Percentiles rank a stretch among this genome's conserved stretches.
These are phyloP conservation scores for Lagenaria siceraria DNA, from an alignment of 306 rosid species.

Conservation along the genomic window DNA sequence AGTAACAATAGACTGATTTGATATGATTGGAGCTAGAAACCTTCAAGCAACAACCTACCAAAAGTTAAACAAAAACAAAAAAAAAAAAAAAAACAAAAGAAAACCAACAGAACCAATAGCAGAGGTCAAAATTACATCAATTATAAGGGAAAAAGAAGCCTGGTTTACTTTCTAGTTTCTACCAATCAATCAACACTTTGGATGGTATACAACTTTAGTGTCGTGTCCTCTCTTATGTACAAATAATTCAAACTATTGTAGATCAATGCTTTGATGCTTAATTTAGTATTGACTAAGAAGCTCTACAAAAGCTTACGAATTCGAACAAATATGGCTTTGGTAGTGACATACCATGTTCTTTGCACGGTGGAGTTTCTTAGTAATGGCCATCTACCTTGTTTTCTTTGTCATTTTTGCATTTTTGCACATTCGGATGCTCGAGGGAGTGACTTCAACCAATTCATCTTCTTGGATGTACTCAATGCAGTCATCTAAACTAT, in stretches of 20 bases:
- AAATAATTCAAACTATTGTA: neutral
- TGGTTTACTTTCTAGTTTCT: neutral
- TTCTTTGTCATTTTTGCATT: conserved; percentile 72
- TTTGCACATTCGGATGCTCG: conserved; percentile 76
- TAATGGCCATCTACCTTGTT: conserved; percentile 22
- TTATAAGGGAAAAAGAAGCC: neutral
- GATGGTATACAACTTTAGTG: neutral
- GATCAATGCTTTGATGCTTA: neutral
- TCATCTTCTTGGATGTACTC: conserved; percentile 99
- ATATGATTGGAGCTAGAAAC: neutral
- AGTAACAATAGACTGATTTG: neutral
- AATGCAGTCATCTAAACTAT: conserved; percentile 91
- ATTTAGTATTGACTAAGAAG: conserved; percentile 1
- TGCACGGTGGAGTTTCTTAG: neutral
- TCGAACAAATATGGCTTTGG: neutral
- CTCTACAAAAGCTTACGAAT: neutral
- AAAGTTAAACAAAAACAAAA: neutral
- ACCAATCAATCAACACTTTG: neutral
- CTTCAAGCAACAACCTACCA: neutral
- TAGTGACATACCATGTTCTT: neutral
- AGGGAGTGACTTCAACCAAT: conserved; percentile 78
- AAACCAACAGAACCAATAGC: neutral
- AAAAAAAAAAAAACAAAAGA: no score
- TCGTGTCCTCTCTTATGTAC: neutral
- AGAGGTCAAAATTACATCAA: conserved; percentile 1